Conservation (phyloP, 495 filamentous ascomycete species). For the Tuber microsphaerosporum region DNA sequence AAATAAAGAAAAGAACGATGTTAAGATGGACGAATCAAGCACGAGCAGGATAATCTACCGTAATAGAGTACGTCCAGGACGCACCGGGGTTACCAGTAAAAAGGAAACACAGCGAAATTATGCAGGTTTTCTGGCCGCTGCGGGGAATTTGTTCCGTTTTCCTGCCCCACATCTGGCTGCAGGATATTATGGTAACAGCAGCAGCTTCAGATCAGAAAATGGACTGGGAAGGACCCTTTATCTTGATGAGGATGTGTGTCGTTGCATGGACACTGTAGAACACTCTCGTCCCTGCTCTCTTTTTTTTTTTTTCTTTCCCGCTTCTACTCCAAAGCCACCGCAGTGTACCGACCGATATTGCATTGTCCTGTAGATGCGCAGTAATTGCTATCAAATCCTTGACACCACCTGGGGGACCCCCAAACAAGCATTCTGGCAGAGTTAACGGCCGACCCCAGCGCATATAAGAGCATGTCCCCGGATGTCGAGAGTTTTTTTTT, state of each 20-base stretch:
- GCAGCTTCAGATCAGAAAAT: background rate
- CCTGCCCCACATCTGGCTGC: conserved; percentile 1
- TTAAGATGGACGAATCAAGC: background rate
- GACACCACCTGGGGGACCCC: background rate
- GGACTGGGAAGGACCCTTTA: conserved; percentile 3
- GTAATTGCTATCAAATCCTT: background rate
- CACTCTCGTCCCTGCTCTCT: background rate
- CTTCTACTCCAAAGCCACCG: background rate
- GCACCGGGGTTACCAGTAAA: background rate
- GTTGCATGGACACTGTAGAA: background rate
- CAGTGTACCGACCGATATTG: background rate
- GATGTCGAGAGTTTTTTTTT: background rate
- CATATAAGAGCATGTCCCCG: background rate
- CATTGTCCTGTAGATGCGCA: background rate
- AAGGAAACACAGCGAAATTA: background rate
- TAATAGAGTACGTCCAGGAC: too few relatives aligned
- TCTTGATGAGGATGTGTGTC: background rate
- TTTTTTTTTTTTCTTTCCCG: background rate
- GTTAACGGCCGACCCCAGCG: background rate
- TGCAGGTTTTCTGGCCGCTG: background rate
- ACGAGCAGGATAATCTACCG: background rate
- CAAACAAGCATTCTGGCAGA: background rate
- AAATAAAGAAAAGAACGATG: background rate
- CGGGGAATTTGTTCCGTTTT: background rate
- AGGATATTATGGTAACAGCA: background rate